Evolutionary conservation across 1,139 yeast genomes (phyloP), one percentile per base, ranked within the genome.

Genomic region (Debaryomyces udenii): DNA sequence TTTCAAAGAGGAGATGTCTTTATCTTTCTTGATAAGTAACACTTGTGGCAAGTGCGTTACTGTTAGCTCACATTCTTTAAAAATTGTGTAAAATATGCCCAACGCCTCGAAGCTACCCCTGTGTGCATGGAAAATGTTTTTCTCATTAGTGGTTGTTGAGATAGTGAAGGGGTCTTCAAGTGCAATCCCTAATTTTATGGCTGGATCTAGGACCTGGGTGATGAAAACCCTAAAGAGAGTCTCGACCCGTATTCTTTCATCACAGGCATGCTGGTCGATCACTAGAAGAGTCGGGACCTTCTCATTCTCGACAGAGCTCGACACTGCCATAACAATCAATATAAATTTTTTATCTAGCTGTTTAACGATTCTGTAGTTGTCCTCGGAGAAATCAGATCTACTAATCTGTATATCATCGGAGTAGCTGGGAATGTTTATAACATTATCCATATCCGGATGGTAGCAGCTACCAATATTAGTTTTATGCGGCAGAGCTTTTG

Each of bases 231-330:
- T 51, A 9, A 78, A 59, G 6, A 74, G 51, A 2, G 46, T 39
- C 51, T 87, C 95, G 2, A 83, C 70, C 32, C 68, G 66, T 0
- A 85, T 63, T 37, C 95, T 57, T 53, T 86, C 95, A 57, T 85
- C 93, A 35, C 83, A 78, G 1, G 95, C 94, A 64, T 87, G 95
- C 55, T 86, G 95, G 52, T 87, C 95, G 2, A 84, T 52, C 1
- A 77, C 61, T 9, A 74, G 55, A 3, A 83, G 51, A 3, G 46
- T 41, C 2, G 50, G 43, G 1, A 43, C 29, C 7, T 31, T 30
- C 3, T 16, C 26, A 4, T 17, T 22, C 3, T 42, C 29, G 1
- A 35, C 34, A 11, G 7, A n/a, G 9, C 15, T 10, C 4, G 37
- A 10, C n/a, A 17, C 22, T 10, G 23, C 23, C 17, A 63, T 40